A percentile compares a stretch with the other conserved stretches of the same genome.
These are phyloP conservation scores for Pseudophaeomoniella oleicola DNA, from an alignment of 2,329 filamentous ascomycete species.

Conservation along the genomic window DNA sequence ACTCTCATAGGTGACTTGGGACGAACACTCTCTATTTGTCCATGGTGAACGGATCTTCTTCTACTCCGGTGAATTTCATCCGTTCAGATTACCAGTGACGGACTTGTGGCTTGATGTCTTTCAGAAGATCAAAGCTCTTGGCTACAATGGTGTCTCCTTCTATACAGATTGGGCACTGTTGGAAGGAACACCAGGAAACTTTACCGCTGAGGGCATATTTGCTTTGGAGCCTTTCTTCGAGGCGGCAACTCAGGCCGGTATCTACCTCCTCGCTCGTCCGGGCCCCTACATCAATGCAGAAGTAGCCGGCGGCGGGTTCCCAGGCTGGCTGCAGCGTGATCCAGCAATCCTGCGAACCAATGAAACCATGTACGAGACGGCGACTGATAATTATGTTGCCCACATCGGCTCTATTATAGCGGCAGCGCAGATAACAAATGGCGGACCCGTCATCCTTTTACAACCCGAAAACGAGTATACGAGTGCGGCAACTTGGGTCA, in stretches of 20 bases:
- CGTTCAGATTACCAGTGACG: slow-evolving; percentile 49
- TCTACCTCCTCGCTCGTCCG: slow-evolving; percentile 60
- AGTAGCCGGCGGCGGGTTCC: slow-evolving; percentile 61
- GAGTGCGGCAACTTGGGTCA: slow-evolving; percentile 5
- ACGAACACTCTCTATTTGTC: slow-evolving; percentile 56
- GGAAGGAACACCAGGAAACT: slow-evolving; percentile 58
- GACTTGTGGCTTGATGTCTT: slow-evolving; percentile 57
- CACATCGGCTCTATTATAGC: slow-evolving; percentile 54
- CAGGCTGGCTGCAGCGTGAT: slow-evolving; percentile 63
- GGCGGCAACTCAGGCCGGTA: slow-evolving; percentile 55
- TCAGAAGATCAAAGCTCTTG: slow-evolving; percentile 68
- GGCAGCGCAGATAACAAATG: slow-evolving; percentile 66
- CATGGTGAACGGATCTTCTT: slow-evolving; percentile 55
- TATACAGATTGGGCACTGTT: slow-evolving; percentile 67
- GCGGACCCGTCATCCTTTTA: slow-evolving; percentile 62
- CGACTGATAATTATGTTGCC: slow-evolving; percentile 50
- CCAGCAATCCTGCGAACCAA: slow-evolving; percentile 49
- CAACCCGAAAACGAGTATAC: slow-evolving; percentile 78
- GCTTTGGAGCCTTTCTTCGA: slow-evolving; percentile 62
- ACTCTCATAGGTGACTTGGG: slow-evolving; percentile 45
- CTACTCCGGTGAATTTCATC: slow-evolving; percentile 61
- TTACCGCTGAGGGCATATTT: slow-evolving; percentile 59
- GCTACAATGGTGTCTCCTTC: slow-evolving; percentile 67
- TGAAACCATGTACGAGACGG: slow-evolving; percentile 45
- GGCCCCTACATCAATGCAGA: slow-evolving; percentile 72